Evolutionary conservation across 2,329 filamentous ascomycete genomes (phyloP), one percentile per base, ranked within the genome.

Genomic region (Penicillium palitans): DNA sequence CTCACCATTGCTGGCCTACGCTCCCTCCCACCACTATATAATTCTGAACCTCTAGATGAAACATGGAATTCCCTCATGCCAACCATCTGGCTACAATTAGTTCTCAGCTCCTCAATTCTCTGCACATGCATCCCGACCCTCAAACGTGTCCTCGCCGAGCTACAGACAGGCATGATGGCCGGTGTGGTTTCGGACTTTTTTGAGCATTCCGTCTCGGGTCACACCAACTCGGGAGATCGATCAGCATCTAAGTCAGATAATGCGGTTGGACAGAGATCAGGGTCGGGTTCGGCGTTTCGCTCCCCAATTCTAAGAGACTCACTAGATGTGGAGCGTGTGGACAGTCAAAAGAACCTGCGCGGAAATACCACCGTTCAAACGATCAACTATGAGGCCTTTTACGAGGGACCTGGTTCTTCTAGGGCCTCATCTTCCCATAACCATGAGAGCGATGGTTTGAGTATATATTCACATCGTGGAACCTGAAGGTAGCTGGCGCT

Each of bases 81-180:
- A 19, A 37, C 42, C 6, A 59, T 61, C 13, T 61, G 59, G 59
- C 42, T 61, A 12, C 59, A 61, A 39, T 31, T 59, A 27, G 51
- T 58, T 6, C 47, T 55, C 15, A 59, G 59, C 37, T 29, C 56
- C 8, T 61, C 59, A 0, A 47, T 58, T 21, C 37, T 61, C 9
- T 61, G 55, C 44, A 60, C 58, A 6, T 60, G 58, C 25, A 52
- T 61, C 21, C 59, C 59, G n/a, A 59, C 59, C 1, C 39, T 61
- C 9, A 59, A 61, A 27, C 46, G 56, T 10, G 55, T 61, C 2
- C 41, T 61, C 4, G 52, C 51, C 2, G 59, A 61, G 48, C 55
- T 61, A 2, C 59, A 59, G 24, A 61, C 59, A n/a, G 59, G 59
- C 2, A 61, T 59, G 59, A 61, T 61, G 56, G 55, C 51, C 5